These are phyloP conservation scores for Simmondsia chinensis DNA, from an alignment of 148 eudicot species.

Conservation along the genomic window DNA sequence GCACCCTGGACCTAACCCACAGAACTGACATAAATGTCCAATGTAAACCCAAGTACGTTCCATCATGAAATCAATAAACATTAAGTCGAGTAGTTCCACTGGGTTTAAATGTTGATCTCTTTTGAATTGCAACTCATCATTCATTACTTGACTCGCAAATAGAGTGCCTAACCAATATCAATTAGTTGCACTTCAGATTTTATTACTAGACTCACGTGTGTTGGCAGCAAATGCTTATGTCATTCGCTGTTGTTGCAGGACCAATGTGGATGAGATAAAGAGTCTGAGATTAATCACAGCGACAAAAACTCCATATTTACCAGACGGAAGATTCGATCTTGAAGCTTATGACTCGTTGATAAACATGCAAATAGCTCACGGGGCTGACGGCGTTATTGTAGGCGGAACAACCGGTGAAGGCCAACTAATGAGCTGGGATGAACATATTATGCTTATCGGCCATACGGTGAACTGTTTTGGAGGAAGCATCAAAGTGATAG, in stretches of 20 bases:
- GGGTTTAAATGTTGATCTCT: no score
- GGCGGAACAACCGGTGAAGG: slow-evolving; percentile 96
- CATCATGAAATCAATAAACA: no score
- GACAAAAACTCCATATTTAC: slow-evolving; percentile 82
- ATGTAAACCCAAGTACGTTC: no score
- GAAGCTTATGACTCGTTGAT: slow-evolving; percentile 82
- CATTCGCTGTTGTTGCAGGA: slow-evolving; percentile 35
- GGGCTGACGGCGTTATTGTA: slow-evolving; percentile 76
- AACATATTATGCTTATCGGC: slow-evolving; percentile 89
- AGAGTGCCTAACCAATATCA: no score
- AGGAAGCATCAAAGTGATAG: slow-evolving; percentile 64
- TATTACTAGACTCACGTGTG: no score
- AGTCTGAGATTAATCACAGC: slow-evolving; percentile 66
- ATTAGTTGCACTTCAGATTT: no score
- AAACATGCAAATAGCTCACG: slow-evolving; percentile 67
- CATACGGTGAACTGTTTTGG: slow-evolving; percentile 90
- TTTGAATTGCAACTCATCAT: no score
- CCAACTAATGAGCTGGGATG: slow-evolving; percentile 93
- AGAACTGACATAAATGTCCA: no score
- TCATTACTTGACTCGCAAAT: no score
- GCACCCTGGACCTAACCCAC: no score
- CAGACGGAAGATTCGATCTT: slow-evolving; percentile 88
- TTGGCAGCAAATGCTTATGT: no score
- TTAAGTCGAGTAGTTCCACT: no score
- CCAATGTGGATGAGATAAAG: slow-evolving; percentile 73